Base-by-base conservation (phyloP, 192 early-diverging fungal genomes). In the Coemansia sp. region DNA sequence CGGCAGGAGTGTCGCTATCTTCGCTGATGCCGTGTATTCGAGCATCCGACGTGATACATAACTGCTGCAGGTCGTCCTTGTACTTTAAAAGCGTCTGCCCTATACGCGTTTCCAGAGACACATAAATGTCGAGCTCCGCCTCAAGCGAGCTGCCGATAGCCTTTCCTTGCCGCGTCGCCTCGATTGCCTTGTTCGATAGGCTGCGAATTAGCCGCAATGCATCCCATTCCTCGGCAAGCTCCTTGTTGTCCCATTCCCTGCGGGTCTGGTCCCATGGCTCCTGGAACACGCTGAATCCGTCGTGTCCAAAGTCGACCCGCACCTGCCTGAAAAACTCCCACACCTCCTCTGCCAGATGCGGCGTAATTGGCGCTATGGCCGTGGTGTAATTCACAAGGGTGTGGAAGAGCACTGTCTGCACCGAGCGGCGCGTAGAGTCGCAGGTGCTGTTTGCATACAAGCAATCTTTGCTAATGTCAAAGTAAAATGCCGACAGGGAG, bases 391-490 rank as follows among this genome's bases (percentile, higher is more conserved):
- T 75, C 18, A 85, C 83, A 20, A 93, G 69, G 23, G 88, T 85
- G 52, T 90, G 84, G 64, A 85, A 88, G 18, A 92, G 70, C 18
- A 87, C 87, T 0, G 88, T 86, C 66, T 91, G 90, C 38, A 87
- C 85, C 18, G 84, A 88, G n/a, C 84, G 81, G 57, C 92, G 85
- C 43, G 76, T 59, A 0, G 66, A 10, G 41, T 84, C 73, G 21
- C 68, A 51, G 20, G 63, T 34, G 21, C 71, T 51, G 49, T 88
- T 84, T 23, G 87, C 88, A 51, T 93, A 93, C 5, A 93, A 79
- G 35, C 88, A 81, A 66, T 93, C 92, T 75, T 93, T 93, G 72
- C 90, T 86, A 5, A 90, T 81, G 58, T 93, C 91, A 85, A 92
- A 88, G 77, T 93, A 93, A 62, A 92, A 90, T 5, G 91, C 86